Percentiles rank a stretch among this genome's conserved stretches.
These are phyloP conservation scores for Orychophragmus violaceus DNA, from an alignment of 345 rosid genomes.

Conservation along the genomic window DNA sequence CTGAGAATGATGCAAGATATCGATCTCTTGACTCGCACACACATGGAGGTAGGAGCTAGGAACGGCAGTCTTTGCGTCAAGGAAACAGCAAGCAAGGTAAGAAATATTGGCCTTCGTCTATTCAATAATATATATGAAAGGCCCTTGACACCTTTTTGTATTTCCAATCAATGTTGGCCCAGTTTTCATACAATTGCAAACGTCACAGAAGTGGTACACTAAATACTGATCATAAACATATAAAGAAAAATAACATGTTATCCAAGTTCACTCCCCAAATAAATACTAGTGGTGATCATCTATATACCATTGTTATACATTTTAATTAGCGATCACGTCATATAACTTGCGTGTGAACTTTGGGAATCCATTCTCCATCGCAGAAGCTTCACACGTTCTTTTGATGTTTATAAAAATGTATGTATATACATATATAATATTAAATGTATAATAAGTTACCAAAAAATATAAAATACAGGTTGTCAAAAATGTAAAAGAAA, in stretches of 20 bases:
- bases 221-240: background rate
- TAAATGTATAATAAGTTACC: no score
- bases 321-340: background rate
- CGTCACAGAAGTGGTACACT: background rate
- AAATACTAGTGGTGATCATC: background rate
- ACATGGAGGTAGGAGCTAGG: slow-evolving; percentile 8
- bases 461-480: no score
- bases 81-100: background rate
- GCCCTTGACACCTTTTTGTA: background rate
- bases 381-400: no score
- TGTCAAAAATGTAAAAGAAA: no score
- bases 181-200: background rate
- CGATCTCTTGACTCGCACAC: slow-evolving; percentile 7
- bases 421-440: no score
- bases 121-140: no score
- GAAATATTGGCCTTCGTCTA: no score
- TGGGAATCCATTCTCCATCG: background rate
- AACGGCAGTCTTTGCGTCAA: background rate
- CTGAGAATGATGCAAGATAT: slow-evolving; percentile 3
- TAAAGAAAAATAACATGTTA: background rate
- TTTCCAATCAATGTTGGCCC: background rate
- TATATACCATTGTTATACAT: background rate
- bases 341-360: no score
- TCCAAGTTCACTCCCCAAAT: background rate
- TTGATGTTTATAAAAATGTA: no score